phyloP scores from a whole-genome alignment of 2,329 filamentous ascomycete genomes.

The Ascochyta pisi region DNA sequence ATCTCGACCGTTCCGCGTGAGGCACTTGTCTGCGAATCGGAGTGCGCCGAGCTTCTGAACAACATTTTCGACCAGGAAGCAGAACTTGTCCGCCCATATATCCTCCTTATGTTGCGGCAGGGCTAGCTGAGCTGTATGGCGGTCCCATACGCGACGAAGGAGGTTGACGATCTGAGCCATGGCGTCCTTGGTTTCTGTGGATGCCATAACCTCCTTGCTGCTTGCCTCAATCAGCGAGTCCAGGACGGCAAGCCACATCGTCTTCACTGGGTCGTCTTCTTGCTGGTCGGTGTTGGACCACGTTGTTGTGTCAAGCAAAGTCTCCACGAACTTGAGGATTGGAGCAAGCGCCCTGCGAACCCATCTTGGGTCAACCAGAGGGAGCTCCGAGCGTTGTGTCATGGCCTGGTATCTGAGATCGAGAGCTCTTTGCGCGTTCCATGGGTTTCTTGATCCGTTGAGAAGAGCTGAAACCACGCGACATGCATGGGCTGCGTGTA shows the following conservation, averaged over 20 bases:
- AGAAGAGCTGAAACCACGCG: constrained; percentile 77
- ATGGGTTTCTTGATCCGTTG: constrained; percentile 65
- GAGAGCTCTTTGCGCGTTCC: constrained; percentile 76
- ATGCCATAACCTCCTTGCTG: constrained; percentile 87
- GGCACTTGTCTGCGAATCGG: constrained; percentile 59
- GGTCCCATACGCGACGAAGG: constrained; percentile 72
- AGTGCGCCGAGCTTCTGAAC: constrained; percentile 59
- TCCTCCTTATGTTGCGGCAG: constrained; percentile 44
- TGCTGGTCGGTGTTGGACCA: constrained; percentile 51
- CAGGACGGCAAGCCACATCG: constrained; percentile 69
- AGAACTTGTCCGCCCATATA: constrained; percentile 58
- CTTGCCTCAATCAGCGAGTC: constrained; percentile 70
- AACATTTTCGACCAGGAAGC: constrained; percentile 59
- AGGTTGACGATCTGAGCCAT: constrained; percentile 74
- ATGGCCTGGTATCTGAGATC: constrained; percentile 59
- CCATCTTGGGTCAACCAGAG: constrained; percentile 85
- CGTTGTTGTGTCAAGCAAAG: constrained; percentile 58
- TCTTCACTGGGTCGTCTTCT: constrained; percentile 58
- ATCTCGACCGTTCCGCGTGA: constrained; percentile 61
- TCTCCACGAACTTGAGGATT: constrained; percentile 69
- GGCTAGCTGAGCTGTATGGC: constrained; percentile 53
- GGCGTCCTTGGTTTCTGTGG: constrained; percentile 80
- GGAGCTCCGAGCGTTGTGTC: constrained; percentile 72
- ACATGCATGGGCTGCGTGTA: constrained; percentile 51
- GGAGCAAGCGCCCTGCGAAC: constrained; percentile 72